Conservation (phyloP, 129 eudicot species). For the Chrysanthemum seticuspe region DNA sequence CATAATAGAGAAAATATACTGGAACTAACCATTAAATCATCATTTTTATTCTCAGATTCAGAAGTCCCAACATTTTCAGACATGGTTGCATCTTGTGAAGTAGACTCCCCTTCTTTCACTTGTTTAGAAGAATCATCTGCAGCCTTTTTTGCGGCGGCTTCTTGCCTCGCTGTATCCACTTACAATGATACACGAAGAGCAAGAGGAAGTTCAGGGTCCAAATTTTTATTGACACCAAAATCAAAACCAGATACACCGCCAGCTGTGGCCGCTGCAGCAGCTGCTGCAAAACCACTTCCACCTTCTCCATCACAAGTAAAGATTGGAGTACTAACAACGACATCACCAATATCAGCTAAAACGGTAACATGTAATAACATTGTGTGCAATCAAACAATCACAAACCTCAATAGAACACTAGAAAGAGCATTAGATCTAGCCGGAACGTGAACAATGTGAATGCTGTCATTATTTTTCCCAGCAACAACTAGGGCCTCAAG, state of each 20-base stretch:
- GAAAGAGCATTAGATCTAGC: constrained; percentile 79
- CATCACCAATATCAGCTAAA: constrained; percentile 35
- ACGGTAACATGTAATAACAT: background rate
- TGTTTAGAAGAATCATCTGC: constrained; percentile 72
- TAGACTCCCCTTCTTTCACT: constrained; percentile 38
- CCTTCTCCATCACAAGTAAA: too few species aligned
- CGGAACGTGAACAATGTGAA: constrained; percentile 87
- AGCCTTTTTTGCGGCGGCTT: constrained; percentile 95
- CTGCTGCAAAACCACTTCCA: constrained; percentile 1
- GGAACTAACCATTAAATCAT: too few species aligned
- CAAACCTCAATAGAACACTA: constrained; percentile 84
- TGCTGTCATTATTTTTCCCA: constrained; percentile 29
- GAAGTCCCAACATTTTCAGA: too few species aligned
- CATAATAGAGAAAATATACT: too few species aligned
- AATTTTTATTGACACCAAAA: constrained; percentile 3
- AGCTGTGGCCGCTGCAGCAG: constrained; percentile 69
- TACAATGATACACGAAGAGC: constrained; percentile 98
- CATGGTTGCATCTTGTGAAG: too few species aligned
- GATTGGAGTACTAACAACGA: constrained; percentile 49
- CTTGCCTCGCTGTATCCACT: constrained; percentile 97
- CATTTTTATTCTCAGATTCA: too few species aligned
- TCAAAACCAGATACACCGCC: too few species aligned
- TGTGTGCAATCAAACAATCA: background rate
- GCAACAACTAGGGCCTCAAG: constrained; percentile 93
- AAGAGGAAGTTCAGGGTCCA: constrained; percentile 97